Evolutionary conservation across 768 basidiomycete genomes (phyloP).

Genomic region (Strobilomyces dryophilus): DNA sequence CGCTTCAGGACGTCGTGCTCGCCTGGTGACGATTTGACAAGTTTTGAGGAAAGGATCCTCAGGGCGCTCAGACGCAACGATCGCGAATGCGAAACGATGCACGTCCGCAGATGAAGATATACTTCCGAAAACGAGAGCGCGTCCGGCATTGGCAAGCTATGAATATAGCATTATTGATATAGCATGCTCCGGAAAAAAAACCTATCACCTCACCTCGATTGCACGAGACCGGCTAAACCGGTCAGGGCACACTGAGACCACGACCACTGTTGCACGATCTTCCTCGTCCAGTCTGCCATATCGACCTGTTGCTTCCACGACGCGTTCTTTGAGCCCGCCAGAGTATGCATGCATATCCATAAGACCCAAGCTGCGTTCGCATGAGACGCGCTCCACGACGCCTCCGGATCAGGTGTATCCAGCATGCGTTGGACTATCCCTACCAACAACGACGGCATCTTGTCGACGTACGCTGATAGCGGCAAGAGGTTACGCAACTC

Average conservation of each 20-base stretch:
- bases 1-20: constrained; percentile 54
- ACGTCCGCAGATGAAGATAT: constrained; percentile 48
- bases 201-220: constrained; percentile 38
- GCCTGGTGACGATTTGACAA: constrained; percentile 41
- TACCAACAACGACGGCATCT: constrained; percentile 39
- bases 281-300: constrained; percentile 44
- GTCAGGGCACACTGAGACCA: constrained; percentile 54
- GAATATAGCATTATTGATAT: not conserved
- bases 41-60: constrained; percentile 53
- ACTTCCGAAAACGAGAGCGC: constrained; percentile 41
- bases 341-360: constrained; percentile 52
- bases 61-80: constrained; percentile 60
- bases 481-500: constrained; percentile 54
- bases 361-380: constrained; percentile 52
- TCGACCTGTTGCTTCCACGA: constrained; percentile 51
- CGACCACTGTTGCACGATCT: constrained; percentile 47
- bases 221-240: constrained; percentile 47
- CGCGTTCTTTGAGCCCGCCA: constrained; percentile 35
- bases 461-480: constrained; percentile 49
- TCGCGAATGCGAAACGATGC: constrained; percentile 72
- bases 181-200: not conserved
- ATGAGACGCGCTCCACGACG: constrained; percentile 30
- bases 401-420: constrained; percentile 23
- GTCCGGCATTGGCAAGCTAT: constrained; percentile 20
- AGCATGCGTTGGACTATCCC: constrained; percentile 44